Base-by-base conservation (phyloP, 495 filamentous ascomycete genomes). In the Pyronema domesticum region DNA sequence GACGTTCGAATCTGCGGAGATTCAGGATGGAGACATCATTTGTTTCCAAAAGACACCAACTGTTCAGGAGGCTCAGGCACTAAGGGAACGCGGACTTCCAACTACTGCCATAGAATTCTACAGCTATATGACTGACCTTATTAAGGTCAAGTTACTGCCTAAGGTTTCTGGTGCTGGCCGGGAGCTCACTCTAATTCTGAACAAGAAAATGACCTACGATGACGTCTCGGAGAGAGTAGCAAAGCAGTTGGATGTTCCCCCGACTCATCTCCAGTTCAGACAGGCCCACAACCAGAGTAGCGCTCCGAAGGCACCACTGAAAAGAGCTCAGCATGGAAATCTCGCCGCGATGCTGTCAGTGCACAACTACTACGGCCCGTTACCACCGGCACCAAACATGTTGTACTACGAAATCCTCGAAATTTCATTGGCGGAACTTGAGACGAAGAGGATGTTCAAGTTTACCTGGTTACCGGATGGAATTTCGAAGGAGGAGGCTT, bases 21-120 rank as follows among this genome's bases (percentile, higher is more conserved):
- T 99, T 42, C 89, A 95, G 63, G 89, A 96, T 64, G 91, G 91
- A 40, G 91, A 99, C 65, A 95, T 99, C 60, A 78, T 99, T 34
- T 94, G 88, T 59, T 95, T 96, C 70, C 89, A 95, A 68, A 76
- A 74, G 54, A 62, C 72, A 11, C 65, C 79, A 35, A 75, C 73
- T 56, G 81, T 85, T 15, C 75, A 79, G 39, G 81, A 85, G 68
- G 71, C 8, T 1, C 35, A 53, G 19, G 37, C 18, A 10, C 13
- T 53, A 1, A 53, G 42, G 35, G 36, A 53, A 17, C 8, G 42
- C 7, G 36, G 47, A 17, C 10, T 50, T 15, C 10, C 19, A 11
- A 40, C 15, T 6, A 86, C 94, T 63, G 84, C 88, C 6, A 77
- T 78, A 43, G 76, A 83, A 37, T 95, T 85, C 65, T 99, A 96